phyloP scores from a whole-genome alignment of 2,329 filamentous ascomycete species.

The Xylaria sp. region DNA sequence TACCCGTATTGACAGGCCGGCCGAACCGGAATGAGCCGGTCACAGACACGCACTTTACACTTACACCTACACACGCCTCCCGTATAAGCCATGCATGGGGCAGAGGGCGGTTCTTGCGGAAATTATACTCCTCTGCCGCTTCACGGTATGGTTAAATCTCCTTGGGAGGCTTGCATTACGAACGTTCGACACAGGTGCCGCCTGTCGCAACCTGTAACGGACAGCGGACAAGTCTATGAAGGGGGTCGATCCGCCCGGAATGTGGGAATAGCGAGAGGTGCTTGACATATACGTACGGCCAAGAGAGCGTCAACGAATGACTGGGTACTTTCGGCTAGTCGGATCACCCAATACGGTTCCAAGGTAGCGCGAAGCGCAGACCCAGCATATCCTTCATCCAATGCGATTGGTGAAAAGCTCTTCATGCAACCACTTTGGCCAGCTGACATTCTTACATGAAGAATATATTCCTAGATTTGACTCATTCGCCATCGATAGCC shows the following conservation, averaged over 20 bases:
- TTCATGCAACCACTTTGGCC: constrained; percentile 32
- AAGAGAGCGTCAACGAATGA: constrained; percentile 7
- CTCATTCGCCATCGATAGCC: neutral
- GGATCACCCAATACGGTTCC: constrained; percentile 18
- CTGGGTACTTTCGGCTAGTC: constrained; percentile 7
- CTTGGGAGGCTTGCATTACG: neutral
- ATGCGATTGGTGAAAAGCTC: constrained; percentile 17
- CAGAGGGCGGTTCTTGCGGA: neutral
- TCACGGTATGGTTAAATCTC: neutral
- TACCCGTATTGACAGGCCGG: constrained; percentile 29
- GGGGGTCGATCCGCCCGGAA: constrained; percentile 16
- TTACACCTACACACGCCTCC: neutral
- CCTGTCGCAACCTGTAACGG: neutral
- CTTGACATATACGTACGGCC: constrained; percentile 4
- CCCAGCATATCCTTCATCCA: constrained; percentile 9
- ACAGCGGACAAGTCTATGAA: constrained; percentile 6
- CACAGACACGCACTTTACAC: constrained; percentile 7
- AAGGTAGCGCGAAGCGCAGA: constrained; percentile 9
- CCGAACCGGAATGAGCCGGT: constrained; percentile 26
- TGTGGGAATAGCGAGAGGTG: neutral
- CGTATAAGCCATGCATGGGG: neutral
- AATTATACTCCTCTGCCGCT: neutral
- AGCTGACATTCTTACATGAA: constrained; percentile 6
- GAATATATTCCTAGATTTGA: neutral
- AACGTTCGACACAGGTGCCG: neutral